Base-by-base conservation (phyloP, 2,329 filamentous ascomycete genomes). In the Didymella arachidicola region DNA sequence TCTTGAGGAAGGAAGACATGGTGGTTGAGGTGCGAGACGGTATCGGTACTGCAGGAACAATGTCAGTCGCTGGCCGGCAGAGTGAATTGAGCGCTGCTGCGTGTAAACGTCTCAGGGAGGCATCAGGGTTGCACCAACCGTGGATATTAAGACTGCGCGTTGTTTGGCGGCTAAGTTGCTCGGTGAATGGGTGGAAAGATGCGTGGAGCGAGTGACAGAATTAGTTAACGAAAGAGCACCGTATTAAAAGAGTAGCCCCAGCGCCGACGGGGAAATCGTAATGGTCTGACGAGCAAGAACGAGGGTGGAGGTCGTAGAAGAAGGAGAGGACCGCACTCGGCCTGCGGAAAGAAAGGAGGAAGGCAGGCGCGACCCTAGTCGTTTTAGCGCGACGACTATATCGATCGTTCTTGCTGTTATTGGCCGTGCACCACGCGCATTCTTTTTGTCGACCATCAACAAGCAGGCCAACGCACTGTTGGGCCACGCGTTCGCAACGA, bases 1-100 rank as follows among this genome's bases (percentile, higher is more conserved):
- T 82, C 76, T 82, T 86, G 72, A 80, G 72, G 77, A 84, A 77
- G 64, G 79, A 80, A 82, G 86, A 86, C 76, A 76, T 80, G 62
- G 61, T 71, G 65, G 59, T 53, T 18, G 48, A 56, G 32, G 58
- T 61, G 50, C 59, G 67, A 61, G 53, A 55, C 47, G 63, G 61
- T 60, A n/a, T 36, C 55, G 64, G 57, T 66, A 68, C 71, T 72
- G 68, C 39, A 26, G 34, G 16, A 19, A 25, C 11, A 39, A 26
- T 16, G 60, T 62, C 41, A 62, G 56, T 59, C 22, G 46, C 41
- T 59, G 56, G 45, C 4, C 26, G 29, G 52, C 25, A 30, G 57
- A n/a, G 60, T 27, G 57, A 39, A 59, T n/a, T 25, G 19, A 18
- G 16, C 19, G 19, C 11, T 25, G 63, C 67, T 63, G 55, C 65